These are phyloP conservation scores for Phaffia australis DNA, from an alignment of 768 basidiomycete species.

Conservation along the genomic window DNA sequence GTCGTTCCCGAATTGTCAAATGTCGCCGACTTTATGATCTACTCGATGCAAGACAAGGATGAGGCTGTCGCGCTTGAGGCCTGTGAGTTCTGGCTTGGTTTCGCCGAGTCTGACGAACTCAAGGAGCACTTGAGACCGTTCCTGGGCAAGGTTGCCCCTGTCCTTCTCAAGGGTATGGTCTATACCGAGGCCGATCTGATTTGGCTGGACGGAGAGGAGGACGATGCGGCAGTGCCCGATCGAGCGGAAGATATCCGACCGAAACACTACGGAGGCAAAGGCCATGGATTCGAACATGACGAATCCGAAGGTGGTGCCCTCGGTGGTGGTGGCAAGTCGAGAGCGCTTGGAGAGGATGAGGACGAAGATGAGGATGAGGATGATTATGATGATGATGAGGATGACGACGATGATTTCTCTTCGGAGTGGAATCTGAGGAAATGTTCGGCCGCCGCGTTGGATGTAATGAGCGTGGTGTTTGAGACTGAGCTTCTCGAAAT, in stretches of 20 bases:
- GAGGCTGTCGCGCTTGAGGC: conserved; percentile 91
- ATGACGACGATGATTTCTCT: conserved; percentile 91
- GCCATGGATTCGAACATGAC: conserved; percentile 66
- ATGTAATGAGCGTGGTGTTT: conserved; percentile 90
- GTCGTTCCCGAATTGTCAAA: conserved; percentile 90
- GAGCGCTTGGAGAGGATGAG: conserved; percentile 52
- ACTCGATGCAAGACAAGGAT: conserved; percentile 92
- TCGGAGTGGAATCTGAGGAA: conserved; percentile 99
- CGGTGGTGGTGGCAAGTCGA: conserved; percentile 27
- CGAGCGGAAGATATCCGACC: conserved; percentile 95
- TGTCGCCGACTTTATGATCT: conserved; percentile 97
- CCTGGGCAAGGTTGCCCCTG: conserved; percentile 81
- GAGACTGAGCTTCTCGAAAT: conserved; percentile 79
- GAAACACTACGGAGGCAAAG: conserved; percentile 66
- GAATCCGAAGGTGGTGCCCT: conserved; percentile 35
- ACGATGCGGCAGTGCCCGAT: conserved; percentile 75
- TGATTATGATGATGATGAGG: conserved; percentile 73
- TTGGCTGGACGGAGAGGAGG: conserved; percentile 82
- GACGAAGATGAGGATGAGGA: conserved; percentile 75
- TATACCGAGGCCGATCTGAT: conserved; percentile 94
- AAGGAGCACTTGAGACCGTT: conserved; percentile 73
- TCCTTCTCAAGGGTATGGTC: conserved; percentile 92
- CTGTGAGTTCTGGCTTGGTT: conserved; percentile 99
- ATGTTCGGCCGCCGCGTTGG: conserved; percentile 92
- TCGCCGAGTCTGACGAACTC: conserved; percentile 87